These are phyloP conservation scores for Mycogone perniciosa DNA, from an alignment of 2,329 filamentous ascomycete species.

Conservation along the genomic window DNA sequence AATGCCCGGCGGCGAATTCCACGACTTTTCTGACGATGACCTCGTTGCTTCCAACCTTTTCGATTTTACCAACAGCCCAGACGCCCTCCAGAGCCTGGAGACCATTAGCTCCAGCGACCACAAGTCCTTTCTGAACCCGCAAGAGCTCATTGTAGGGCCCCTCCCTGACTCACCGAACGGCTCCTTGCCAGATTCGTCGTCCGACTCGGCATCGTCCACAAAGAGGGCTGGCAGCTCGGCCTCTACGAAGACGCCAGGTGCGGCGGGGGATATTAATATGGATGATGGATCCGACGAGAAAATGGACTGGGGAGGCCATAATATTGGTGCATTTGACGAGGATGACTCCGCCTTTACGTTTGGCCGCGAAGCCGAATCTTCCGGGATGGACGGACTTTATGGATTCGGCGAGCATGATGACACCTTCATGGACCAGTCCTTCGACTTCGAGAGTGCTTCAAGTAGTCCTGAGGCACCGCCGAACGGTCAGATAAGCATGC, in stretches of 20 bases:
- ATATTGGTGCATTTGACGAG: conserved; percentile 29
- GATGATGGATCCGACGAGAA: conserved; percentile 32
- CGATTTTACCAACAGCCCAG: conserved; percentile 32
- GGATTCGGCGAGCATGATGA: conserved; percentile 31
- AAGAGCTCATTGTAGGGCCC: conserved; percentile 31
- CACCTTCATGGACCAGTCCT: conserved; percentile 42
- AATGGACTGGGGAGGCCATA: conserved; percentile 37
- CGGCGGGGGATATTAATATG: conserved; percentile 38
- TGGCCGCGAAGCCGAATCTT: conserved; percentile 21
- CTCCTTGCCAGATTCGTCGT: conserved; percentile 44
- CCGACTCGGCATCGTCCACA: conserved; percentile 43
- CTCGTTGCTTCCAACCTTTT: conserved; percentile 27
- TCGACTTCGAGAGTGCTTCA: conserved; percentile 54
- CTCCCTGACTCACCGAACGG: conserved; percentile 37
- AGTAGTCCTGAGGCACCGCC: conserved; percentile 45
- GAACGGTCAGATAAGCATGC: conserved; percentile 26
- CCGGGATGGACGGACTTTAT: conserved; percentile 25
- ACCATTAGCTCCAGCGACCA: conserved; percentile 25
- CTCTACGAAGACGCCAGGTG: conserved; percentile 38
- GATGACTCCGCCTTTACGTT: conserved; percentile 34
- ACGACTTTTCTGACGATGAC: conserved; percentile 34
- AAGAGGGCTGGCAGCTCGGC: conserved; percentile 42
- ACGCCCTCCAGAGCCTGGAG: conserved; percentile 30
- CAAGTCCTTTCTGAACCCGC: conserved; percentile 28
- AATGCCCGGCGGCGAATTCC: conserved; percentile 32